Base-by-base conservation (phyloP, 257 asterid species). In the Fraxinus excelsior region DNA sequence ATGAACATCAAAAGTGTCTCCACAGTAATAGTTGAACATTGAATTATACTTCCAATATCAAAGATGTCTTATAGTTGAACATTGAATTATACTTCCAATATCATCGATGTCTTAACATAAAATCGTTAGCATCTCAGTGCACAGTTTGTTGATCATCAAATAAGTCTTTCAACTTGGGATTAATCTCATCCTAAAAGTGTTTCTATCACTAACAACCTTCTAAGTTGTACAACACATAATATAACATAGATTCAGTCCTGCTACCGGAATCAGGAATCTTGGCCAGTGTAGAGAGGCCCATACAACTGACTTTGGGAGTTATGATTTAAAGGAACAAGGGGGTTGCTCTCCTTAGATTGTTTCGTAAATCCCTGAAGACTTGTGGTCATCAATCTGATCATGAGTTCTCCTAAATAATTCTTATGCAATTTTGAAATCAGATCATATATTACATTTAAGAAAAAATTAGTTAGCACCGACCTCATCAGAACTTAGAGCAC, bases 391-490 rank as follows among this genome's bases (percentile, higher is more conserved):
- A 18, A 51, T 51, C 2, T 5, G 2, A 18, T 51, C 60, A 14
- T 0, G 0, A 5, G 60, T 51, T 51, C 21, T 16, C 58, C 21
- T 14, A 14, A 51, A 51, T 51, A 5, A 5, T 18, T 51, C 23
- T 51, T 51, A 18, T 51, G 60, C 9, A 14, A 51, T 16, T 51
- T 14, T 53, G 23, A 51, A 51, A 18, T 51, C 18, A 18, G 60
- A 51, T 51, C n/a, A 51, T 14, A 5, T 13, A 51, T 51, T 51
- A 14, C 60, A 51, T 51, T 4, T 4, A 37, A 2, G 9, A 49
- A 49, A 49, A 51, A 51, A 51, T 4, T n/a, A 53, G n/a, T 18
- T 56, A 3, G 42, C 42, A 19, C 75, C 58, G 40, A 84, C 87
- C 83, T 78, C 74, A 23, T 44, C 46, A 69, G 49, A 21, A 32